Evolutionary conservation across 2,329 filamentous ascomycete species (phyloP).

Genomic region (Nemania diffusa): DNA sequence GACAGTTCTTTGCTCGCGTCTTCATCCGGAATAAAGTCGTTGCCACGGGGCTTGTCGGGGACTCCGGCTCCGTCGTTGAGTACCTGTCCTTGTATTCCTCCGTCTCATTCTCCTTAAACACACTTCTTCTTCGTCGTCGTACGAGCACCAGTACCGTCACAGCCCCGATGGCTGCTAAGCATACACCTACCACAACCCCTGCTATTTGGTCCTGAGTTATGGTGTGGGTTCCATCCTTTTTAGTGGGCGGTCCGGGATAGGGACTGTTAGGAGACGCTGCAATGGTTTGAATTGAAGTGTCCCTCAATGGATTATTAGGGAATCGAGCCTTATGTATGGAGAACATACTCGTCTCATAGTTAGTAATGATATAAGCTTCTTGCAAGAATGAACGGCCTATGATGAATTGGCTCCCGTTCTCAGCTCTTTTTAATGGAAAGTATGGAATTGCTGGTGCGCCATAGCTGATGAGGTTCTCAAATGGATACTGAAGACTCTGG

Average conservation of each 20-base stretch:
- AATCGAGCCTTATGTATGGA: slow-evolving; percentile 66
- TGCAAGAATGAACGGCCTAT: slow-evolving; percentile 77
- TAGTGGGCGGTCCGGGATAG: slow-evolving; percentile 54
- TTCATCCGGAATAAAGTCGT: slow-evolving; percentile 51
- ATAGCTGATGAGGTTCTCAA: slow-evolving; percentile 57
- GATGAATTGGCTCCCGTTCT: slow-evolving; percentile 65
- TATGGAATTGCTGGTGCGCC: slow-evolving; percentile 64
- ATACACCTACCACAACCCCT: slow-evolving; percentile 59
- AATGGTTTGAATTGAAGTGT: slow-evolving; percentile 57
- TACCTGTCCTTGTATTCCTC: slow-evolving; percentile 54
- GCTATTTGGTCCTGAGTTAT: slow-evolving; percentile 56
- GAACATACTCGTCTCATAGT: slow-evolving; percentile 64
- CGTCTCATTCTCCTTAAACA: slow-evolving; percentile 35
- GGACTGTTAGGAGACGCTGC: slow-evolving; percentile 57
- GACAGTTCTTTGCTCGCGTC: slow-evolving; percentile 52
- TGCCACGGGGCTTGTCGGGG: slow-evolving; percentile 50
- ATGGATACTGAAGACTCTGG: slow-evolving; percentile 62
- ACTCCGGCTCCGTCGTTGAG: slow-evolving; percentile 50
- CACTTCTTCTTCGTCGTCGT: slow-evolving; percentile 48
- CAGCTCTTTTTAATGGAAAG: slow-evolving; percentile 71
- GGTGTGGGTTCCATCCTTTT: slow-evolving; percentile 39
- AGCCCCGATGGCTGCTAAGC: slow-evolving; percentile 50
- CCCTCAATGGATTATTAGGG: slow-evolving; percentile 55
- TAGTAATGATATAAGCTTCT: slow-evolving; percentile 70
- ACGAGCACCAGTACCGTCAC: slow-evolving; percentile 48